Evolutionary conservation across 2,329 filamentous ascomycete genomes (phyloP), one percentile per base, ranked within the genome.

Genomic region (Chaetomiaceae sp.): DNA sequence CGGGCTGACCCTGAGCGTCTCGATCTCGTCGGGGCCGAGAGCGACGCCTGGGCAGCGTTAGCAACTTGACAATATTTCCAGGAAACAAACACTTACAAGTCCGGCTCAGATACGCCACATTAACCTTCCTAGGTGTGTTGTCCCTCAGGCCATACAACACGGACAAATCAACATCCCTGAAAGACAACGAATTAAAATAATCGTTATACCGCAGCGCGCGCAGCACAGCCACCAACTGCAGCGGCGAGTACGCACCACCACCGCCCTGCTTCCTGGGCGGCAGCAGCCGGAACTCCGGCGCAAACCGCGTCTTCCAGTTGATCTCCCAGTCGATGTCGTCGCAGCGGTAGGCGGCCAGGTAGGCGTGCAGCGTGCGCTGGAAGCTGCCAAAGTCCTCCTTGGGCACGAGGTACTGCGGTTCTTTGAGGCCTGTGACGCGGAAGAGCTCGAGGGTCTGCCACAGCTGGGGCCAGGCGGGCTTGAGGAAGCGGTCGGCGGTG

Each of bases 121-220:
- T 71, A 54, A 76, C 73, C 19, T 71, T 72, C 34, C 75, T 72
- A 5, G 17, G 25, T 2, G 69, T 63, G 39, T 72, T 71, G 55
- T 82, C 80, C 43, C 71, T 71, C 29, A 64, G 61, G 31, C 68
- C 67, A 37, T 68, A 66, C 1, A 77, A 65, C 15, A 62, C 66
- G 1, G 72, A 73, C 19, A 83, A 68, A 57, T 81, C 75, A 14
- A 82, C 71, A 48, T 77, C 72, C 9, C 70, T 66, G 57, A 83
- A 80, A 1, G 78, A 82, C n/a, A 83, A 65, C 0, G 78, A 77
- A 54, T 77, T 79, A 66, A 83, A 82, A 60, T 78, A 82, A 58
- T 79, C 80, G 50, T 83, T 83, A 63, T 80, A 83, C 9, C 80
- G 72, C 54, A 82, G 65, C 1, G 80, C 78, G 4, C 79, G 74